These are phyloP conservation scores for Flaveria linearis DNA, from an alignment of 129 eudicot species.

Conservation along the genomic window DNA sequence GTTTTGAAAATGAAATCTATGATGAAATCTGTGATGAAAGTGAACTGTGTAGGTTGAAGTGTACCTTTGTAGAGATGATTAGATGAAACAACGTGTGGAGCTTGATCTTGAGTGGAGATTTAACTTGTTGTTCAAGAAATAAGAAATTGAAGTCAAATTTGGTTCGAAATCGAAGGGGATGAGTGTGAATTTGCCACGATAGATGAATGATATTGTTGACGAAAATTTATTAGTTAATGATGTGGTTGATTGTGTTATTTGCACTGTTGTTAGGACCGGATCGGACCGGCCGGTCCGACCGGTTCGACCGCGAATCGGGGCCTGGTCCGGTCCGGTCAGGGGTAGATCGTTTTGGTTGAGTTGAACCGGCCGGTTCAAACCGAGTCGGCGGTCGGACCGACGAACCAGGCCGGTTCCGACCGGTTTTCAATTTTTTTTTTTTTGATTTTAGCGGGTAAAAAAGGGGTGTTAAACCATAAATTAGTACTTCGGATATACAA, in stretches of 20 bases:
- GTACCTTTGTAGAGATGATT: neutral
- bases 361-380: no score
- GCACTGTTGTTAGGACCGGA: no score
- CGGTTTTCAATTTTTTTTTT: no score
- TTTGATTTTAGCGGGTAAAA: no score
- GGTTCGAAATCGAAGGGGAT: conserved; percentile 3
- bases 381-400: no score
- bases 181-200: conserved; percentile 34
- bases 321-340: no score
- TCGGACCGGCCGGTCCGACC: no score
- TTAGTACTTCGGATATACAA: no score
- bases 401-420: no score
- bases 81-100: neutral
- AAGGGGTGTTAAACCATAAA: no score
- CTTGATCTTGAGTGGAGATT: conserved; percentile 18
- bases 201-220: conserved; percentile 5
- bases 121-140: conserved; percentile 15
- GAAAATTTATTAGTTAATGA: neutral
- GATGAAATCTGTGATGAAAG: neutral
- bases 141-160: conserved; percentile 2
- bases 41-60: neutral
- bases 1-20: neutral
- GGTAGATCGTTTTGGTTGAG: no score
- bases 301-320: no score
- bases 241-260: neutral